Evolutionary conservation across 1,284 basidiomycete species (phyloP), one percentile per base, ranked within the genome.

Genomic region (Ceratobasidium sp.): DNA sequence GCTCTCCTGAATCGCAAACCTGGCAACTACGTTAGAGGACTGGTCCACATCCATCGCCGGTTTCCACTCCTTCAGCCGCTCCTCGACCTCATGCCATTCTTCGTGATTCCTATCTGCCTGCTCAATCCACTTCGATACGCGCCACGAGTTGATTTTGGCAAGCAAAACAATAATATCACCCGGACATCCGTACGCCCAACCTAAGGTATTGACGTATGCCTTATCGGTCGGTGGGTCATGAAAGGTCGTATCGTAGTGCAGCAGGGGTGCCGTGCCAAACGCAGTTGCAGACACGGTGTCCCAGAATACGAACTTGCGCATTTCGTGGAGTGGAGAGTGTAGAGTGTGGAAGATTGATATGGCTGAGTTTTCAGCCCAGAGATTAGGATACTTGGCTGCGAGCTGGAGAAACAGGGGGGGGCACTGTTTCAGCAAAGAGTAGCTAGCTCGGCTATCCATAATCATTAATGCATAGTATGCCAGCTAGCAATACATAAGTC

Each of bases 1-100:
- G n/a, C 48, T 53, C 41, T 69, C 65, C 22, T 69, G 65, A 29
- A 69, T 24, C 22, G 65, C 65, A 8, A 69, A 46, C 14, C 65
- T n/a, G 13, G 14, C 24, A 29, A 69, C 24, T 22, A 22, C 22
- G 22, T 51, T 43, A 0, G 24, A 14, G 22, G 65, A 41, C 4
- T 27, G 29, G n/a, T 56, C 65, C 4, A 22, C 7, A 27, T 56
- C 65, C 11, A 69, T 27, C 2, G 11, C 34, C 19, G 65, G 51
- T 14, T 22, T 58, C 65, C 65, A 69, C 9, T 22, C 2, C 8
- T 19, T 43, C 5, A 69, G 37, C n/a, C 22, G 4, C 22, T 13
- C 53, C 22, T 69, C 65, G 22, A 54, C 9, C 7, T 41, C 65
- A 6, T 11, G 22, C 65, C 65, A 69, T 29, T 69, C 51, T 29